Conservation (phyloP, 2,329 filamentous ascomycete species). For the Aspergillus eucalypticola region DNA sequence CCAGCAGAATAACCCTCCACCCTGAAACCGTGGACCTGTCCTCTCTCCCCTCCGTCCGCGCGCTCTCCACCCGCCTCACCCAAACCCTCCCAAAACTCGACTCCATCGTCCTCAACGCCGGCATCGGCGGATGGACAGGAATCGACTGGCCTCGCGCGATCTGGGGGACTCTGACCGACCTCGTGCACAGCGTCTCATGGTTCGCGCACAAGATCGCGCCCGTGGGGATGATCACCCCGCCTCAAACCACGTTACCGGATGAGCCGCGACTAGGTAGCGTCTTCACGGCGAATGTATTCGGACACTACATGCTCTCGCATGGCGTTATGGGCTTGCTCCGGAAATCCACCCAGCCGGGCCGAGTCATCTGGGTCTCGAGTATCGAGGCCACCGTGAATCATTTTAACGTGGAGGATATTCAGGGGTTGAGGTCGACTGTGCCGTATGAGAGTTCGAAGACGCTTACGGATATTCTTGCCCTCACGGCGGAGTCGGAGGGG, state of each 20-base stretch:
- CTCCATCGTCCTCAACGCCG: constrained; percentile 80
- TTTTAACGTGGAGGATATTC: constrained; percentile 71
- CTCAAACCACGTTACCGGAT: constrained; percentile 50
- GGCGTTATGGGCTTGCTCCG: constrained; percentile 74
- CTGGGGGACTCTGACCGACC: constrained; percentile 60
- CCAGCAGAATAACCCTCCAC: constrained; percentile 51
- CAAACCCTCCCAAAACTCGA: constrained; percentile 68
- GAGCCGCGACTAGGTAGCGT: constrained; percentile 72
- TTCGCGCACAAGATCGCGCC: constrained; percentile 72
- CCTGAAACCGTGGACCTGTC: constrained; percentile 61
- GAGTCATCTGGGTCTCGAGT: constrained; percentile 85
- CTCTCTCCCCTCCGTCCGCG: constrained; percentile 56
- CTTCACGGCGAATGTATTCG: constrained; percentile 91
- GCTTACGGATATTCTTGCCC: constrained; percentile 77
- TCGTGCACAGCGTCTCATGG: constrained; percentile 70
- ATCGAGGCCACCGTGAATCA: constrained; percentile 65
- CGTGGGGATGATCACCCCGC: constrained; percentile 55
- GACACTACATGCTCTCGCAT: constrained; percentile 87
- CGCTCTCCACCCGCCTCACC: constrained; percentile 53
- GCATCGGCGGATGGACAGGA: constrained; percentile 83
- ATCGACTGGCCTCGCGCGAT: constrained; percentile 67
- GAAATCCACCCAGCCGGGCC: constrained; percentile 50
- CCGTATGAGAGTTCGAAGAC: constrained; percentile 89
- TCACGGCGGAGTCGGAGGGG: constrained; percentile 57
- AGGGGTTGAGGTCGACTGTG: constrained; percentile 62